These are phyloP conservation scores for Phytopythium aichiense DNA, from an alignment of 352 stramenopile genomes.

Conservation along the genomic window DNA sequence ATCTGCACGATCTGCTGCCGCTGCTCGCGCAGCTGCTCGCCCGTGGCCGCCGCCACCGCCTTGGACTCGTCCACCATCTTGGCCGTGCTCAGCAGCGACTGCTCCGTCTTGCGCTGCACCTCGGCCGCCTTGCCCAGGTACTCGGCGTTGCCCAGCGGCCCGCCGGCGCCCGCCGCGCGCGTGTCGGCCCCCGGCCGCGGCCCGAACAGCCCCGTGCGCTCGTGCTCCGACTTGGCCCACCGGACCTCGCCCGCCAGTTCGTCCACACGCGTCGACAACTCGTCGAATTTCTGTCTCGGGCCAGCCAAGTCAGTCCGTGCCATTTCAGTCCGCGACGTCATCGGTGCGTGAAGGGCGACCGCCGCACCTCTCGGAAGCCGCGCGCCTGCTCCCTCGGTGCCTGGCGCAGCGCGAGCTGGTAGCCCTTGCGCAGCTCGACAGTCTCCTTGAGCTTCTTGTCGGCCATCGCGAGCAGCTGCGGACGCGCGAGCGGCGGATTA, in stretches of 20 bases:
- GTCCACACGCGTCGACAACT: conserved; percentile 72
- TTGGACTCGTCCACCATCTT: conserved; percentile 87
- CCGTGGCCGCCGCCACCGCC: conserved; percentile 72
- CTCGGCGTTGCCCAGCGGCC: conserved; percentile 63
- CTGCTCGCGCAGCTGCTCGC: conserved; percentile 73
- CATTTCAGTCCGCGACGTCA: background rate
- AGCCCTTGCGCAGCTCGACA: conserved; percentile 83
- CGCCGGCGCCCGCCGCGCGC: conserved; percentile 17
- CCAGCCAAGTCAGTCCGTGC: background rate
- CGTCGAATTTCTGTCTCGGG: conserved; percentile 71
- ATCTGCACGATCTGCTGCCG: conserved; percentile 85
- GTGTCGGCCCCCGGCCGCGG: conserved; percentile 29
- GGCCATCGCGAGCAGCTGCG: conserved; percentile 64
- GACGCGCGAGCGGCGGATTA: background rate
- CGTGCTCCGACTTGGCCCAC: conserved; percentile 76
- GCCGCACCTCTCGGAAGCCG: conserved; percentile 61
- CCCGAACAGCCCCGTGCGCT: conserved; percentile 73
- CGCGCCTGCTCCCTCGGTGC: conserved; percentile 62
- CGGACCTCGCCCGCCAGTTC: conserved; percentile 77
- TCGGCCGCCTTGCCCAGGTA: conserved; percentile 68
- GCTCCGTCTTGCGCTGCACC: conserved; percentile 84
- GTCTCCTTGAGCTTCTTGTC: conserved; percentile 85
- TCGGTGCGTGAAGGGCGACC: background rate
- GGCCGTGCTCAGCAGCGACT: conserved; percentile 78
- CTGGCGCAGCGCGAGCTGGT: conserved; percentile 75